phyloP scores from a whole-genome alignment of 768 basidiomycete genomes.

The Tricholoma flavovirens region DNA sequence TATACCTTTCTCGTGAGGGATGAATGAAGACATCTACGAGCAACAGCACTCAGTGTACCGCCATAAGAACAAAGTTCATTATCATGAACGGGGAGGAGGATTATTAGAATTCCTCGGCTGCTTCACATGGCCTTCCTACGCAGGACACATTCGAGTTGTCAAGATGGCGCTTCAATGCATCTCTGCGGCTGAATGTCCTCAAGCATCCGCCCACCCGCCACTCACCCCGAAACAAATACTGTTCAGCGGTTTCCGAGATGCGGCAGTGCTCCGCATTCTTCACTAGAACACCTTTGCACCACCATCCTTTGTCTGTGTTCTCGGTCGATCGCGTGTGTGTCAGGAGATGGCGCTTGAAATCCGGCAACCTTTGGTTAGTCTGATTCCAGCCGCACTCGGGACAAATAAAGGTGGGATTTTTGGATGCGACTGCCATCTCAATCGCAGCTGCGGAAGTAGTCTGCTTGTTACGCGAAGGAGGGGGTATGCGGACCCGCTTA shows the following conservation, averaged over 20 bases:
- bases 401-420: constrained; percentile 32
- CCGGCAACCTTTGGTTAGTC: constrained; percentile 46
- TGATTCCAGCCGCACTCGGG: constrained; percentile 44
- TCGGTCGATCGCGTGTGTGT: constrained; percentile 47
- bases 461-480: constrained; percentile 44
- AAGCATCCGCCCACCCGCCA: constrained; percentile 36
- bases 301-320: constrained; percentile 27
- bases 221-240: constrained; percentile 24
- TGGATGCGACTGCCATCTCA: constrained; percentile 10
- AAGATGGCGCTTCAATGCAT: constrained; percentile 42
- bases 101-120: constrained; percentile 5
- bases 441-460: constrained; percentile 22
- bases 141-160: constrained; percentile 28
- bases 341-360: constrained; percentile 53
- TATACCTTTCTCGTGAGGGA: too few relatives aligned
- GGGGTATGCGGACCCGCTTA: constrained; percentile 27
- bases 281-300: constrained; percentile 35
- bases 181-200: constrained; percentile 36
- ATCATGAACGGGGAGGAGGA: not conserved
- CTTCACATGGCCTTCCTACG: constrained; percentile 18
- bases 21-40: not conserved
- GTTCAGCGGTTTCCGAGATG: constrained; percentile 14
- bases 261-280: constrained; percentile 15
- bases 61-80: not conserved
- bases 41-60: not conserved